phyloP scores from a whole-genome alignment of 371 early-diverging fungal species.

The Syncephalis fuscata region DNA sequence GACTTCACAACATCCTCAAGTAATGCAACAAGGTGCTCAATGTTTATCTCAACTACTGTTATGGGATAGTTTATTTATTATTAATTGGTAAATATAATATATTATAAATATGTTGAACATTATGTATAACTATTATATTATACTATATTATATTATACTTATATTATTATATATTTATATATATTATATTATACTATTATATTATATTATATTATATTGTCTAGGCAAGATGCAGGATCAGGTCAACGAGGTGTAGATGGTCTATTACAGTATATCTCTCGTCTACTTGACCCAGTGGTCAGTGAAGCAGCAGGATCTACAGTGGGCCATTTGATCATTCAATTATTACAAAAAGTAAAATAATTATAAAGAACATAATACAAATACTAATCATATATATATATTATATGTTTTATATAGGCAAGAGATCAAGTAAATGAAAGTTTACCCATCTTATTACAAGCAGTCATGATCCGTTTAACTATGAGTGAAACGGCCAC shows the following conservation, averaged over 20 bases:
- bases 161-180: too few relatives aligned
- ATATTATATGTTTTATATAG: constrained; percentile 7
- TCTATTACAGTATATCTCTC: constrained; percentile 60
- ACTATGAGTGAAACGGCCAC: constrained; percentile 50
- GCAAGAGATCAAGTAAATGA: constrained; percentile 42
- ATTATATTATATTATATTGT: too few relatives aligned
- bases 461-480: constrained; percentile 50
- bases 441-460: constrained; percentile 59
- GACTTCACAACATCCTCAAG: too few relatives aligned
- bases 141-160: too few relatives aligned
- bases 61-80: constrained; percentile 1
- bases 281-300: constrained; percentile 48
- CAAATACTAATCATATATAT: background rate
- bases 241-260: constrained; percentile 62
- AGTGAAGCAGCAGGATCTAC: constrained; percentile 68
- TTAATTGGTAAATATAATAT: constrained; percentile 2
- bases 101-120: too few relatives aligned
- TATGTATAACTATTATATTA: too few relatives aligned
- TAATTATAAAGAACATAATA: background rate
- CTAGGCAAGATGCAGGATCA: constrained; percentile 29
- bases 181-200: too few relatives aligned
- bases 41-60: too few relatives aligned
- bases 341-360: constrained; percentile 37
- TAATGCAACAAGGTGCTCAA: too few relatives aligned
- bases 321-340: constrained; percentile 76